Base-by-base conservation (phyloP, 1,284 basidiomycete species). In the Xerocomus nothofagi region DNA sequence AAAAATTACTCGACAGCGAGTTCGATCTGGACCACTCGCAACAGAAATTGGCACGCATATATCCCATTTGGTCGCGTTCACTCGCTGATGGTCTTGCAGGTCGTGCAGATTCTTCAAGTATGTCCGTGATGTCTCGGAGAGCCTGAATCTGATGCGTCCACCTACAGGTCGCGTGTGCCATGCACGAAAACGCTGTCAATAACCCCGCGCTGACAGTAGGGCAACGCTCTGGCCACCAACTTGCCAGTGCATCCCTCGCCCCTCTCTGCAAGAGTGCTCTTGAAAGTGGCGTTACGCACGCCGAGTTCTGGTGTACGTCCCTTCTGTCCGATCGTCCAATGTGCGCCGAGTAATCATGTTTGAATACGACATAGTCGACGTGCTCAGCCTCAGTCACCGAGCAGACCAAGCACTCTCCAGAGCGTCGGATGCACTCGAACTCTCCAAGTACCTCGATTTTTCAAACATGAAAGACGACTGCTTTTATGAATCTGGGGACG, bases 171-270 rank as follows among this genome's bases (percentile, higher is more conserved):
- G 64, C 57, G 2, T 56, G 46, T 39, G 62, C 55, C 5, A 51
- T 62, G 62, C 60, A 65, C 11, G 55, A 65, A 50, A 65, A 48
- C 6, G 58, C 51, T 6, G 10, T 65, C 38, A 61, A 52, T 2
- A 54, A 61, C 11, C 11, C 32, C 10, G 1, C 3, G 17, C 44
- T 65, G 51, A 42, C 57, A 20, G 8, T 6, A 3, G 1, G 26
- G 1, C 24, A 65, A 36, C 57, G 37, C 15, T 37, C 36, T 18
- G 3, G 10, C 4, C 48, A 65, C 15, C n/a, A 51, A 2, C 29
- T 59, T 27, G 52, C 61, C 4, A 43, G 38, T 2, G 3, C 4
- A 0, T 37, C 55, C 15, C 60, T 62, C 4, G 29, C 40, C 12
- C 7, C 31, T 23, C 47, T 65, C 21, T 63, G 46, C 29, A 14